Percentiles rank a stretch among this genome's conserved stretches.
phyloP scores from a whole-genome alignment of 2,329 filamentous ascomycete genomes.

The Botrytis squamosa region DNA sequence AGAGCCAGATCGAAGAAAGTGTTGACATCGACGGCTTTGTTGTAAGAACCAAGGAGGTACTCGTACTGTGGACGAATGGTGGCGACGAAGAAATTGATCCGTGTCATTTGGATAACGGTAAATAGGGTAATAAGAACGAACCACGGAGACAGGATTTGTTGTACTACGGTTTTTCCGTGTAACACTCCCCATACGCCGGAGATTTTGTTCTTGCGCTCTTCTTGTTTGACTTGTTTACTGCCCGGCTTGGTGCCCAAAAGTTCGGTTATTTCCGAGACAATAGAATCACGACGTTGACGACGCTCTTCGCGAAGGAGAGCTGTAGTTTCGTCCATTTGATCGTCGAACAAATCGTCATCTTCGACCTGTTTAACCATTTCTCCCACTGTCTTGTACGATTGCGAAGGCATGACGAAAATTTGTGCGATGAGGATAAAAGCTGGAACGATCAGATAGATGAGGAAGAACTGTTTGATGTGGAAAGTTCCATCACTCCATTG shows the following conservation, averaged over 20 bases:
- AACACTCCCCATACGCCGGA: conserved; percentile 81
- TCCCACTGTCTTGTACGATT: conserved; percentile 81
- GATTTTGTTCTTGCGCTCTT: conserved; percentile 67
- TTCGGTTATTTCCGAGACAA: conserved; percentile 66
- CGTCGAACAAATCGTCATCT: conserved; percentile 48
- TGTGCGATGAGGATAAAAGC: conserved; percentile 64
- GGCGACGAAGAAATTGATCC: conserved; percentile 91
- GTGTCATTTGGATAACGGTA: conserved; percentile 70
- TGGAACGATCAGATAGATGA: conserved; percentile 70
- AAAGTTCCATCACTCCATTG: conserved; percentile 57
- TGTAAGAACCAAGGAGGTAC: conserved; percentile 63
- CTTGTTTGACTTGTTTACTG: conserved; percentile 61
- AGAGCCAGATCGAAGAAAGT: conserved; percentile 84
- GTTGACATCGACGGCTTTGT: conserved; percentile 68
- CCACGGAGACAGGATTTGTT: conserved; percentile 80
- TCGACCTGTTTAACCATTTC: conserved; percentile 77
- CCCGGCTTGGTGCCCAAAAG: conserved; percentile 67
- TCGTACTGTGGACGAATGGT: conserved; percentile 81
- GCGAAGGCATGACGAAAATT: conserved; percentile 68
- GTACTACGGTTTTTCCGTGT: conserved; percentile 66
- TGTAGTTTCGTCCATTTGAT: conserved; percentile 54
- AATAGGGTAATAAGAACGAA: conserved; percentile 82
- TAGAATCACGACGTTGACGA: conserved; percentile 43
- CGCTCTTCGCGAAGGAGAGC: conserved; percentile 46
- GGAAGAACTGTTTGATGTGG: conserved; percentile 67